Evolutionary conservation across 441 rosid species (phyloP).

Genomic region (Arabidopsis hybrid): DNA sequence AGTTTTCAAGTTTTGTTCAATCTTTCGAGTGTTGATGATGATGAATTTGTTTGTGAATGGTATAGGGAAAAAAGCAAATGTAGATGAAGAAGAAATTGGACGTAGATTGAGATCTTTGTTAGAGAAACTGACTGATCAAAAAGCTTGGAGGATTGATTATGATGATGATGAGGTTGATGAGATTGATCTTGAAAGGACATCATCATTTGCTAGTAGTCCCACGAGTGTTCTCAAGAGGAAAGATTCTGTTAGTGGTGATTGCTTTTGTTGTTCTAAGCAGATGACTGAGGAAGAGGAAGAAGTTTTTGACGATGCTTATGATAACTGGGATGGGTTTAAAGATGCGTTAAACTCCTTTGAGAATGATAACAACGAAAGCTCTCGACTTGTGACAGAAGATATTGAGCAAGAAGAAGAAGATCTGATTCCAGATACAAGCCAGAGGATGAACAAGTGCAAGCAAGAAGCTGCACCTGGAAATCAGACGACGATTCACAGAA

Average conservation of each 20-base stretch:
- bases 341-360: constrained; percentile 73
- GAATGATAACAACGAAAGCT: constrained; percentile 28
- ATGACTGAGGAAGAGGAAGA: constrained; percentile 75
- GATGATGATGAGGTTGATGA: constrained; percentile 17
- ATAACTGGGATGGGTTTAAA: constrained; percentile 78
- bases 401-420: constrained; percentile 24
- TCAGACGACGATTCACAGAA: constrained; percentile 29
- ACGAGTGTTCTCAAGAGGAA: constrained; percentile 57
- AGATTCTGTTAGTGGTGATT: constrained; percentile 58
- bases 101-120: constrained; percentile 31
- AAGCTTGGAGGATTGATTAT: constrained; percentile 44
- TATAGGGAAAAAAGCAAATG: constrained; percentile 47
- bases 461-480: constrained; percentile 9
- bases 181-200: constrained; percentile 27
- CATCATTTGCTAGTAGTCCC: constrained; percentile 46
- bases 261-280: constrained; percentile 57
- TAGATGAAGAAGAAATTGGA: constrained; percentile 48
- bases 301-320: constrained; percentile 61
- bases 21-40: constrained; percentile 20
- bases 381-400: constrained; percentile 62
- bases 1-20: neutral
- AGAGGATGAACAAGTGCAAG: constrained; percentile 29
- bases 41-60: constrained; percentile 43
- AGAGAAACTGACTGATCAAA: constrained; percentile 20
- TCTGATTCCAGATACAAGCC: constrained; percentile 29